Evolutionary conservation across 495 filamentous ascomycete species (phyloP), one percentile per base, ranked within the genome.

Genomic region (Lepidopterella palustris): DNA sequence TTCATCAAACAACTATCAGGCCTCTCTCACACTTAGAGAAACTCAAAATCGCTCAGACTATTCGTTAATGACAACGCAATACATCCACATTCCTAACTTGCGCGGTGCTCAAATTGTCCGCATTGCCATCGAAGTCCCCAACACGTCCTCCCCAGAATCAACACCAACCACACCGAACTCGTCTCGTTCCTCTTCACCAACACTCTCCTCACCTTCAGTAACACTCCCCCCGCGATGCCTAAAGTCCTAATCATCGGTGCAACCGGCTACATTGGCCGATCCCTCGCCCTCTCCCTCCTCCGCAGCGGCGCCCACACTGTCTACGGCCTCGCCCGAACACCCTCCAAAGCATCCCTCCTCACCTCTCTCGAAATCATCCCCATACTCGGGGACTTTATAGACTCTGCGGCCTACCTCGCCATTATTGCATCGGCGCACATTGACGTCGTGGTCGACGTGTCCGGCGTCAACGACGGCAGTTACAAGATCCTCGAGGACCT

Each of bases 171-270:
- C 18, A 3, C 9, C 35, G 2, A 42, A 42, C 35, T 15, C 13
- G 2, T 2, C 31, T 35, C 31, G 6, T 15, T 6, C 31, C 31
- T 6, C 31, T 15, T 15, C 31, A 35, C 31, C 31, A 6, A 35
- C 6, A 35, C 31, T 15, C 35, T 15, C 13, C 35, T 18, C 31
- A 35, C 6, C 13, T 18, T 10, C 35, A 42, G 18, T 2, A 3
- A 11, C 35, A 2, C 13, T 3, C 35, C 2, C 10, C 35, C 35
- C 59, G 68, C 68, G 53, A 78, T 78, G 76, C 65, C 70, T n/a
- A 72, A 72, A 61, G 54, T 79, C 45, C 72, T 79, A 29, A 63
- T 78, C 40, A 40, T 77, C 55, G 77, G 77, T 21, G 76, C 71
- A n/a, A 71, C 74, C 23, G 76, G 77, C 51, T 76, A 75, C 58